A percentile compares a stretch with the other conserved stretches of the same genome.
Evolutionary conservation across 441 rosid genomes (phyloP).

Genomic region (Croton setiger): DNA sequence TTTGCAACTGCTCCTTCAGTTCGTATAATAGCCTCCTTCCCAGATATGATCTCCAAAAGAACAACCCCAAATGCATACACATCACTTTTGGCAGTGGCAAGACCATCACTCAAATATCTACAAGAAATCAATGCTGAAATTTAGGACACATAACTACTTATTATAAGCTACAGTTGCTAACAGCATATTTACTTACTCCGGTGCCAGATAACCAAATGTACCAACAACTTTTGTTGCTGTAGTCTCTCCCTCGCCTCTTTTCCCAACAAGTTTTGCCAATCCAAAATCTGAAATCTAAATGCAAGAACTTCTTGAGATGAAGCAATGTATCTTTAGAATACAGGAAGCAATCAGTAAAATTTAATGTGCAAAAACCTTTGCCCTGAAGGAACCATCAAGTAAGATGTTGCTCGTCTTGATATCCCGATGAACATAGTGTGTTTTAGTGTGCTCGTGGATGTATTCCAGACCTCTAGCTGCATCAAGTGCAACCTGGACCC

Average conservation of each 20-base stretch:
- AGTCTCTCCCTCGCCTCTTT: constrained; percentile 76
- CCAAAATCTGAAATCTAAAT: constrained; percentile 95
- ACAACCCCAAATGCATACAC: constrained; percentile 97
- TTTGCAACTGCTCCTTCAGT: constrained; percentile 56
- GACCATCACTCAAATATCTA: constrained; percentile 90
- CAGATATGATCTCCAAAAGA: constrained; percentile 84
- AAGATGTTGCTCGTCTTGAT: constrained; percentile 93
- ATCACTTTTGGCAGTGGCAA: constrained; percentile 86
- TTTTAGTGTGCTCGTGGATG: constrained; percentile 94
- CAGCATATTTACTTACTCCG: constrained; percentile 61
- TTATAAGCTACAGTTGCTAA: constrained; percentile 2
- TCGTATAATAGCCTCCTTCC: constrained; percentile 79
- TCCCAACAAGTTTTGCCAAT: constrained; percentile 84
- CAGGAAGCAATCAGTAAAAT: constrained; percentile 9
- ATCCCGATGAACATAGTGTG: constrained; percentile 94
- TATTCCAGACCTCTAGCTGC: constrained; percentile 95
- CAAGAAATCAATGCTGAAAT: constrained; percentile 20
- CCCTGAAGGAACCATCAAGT: constrained; percentile 81
- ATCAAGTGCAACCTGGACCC: constrained; percentile 89
- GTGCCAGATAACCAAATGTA: constrained; percentile 93
- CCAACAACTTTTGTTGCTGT: constrained; percentile 93
- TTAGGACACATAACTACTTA: constrained; percentile 13
- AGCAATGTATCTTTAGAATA: neutral
- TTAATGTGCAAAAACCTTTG: constrained; percentile 52
- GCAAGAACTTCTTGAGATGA: neutral